These are phyloP conservation scores for Salix suchowensis DNA, from an alignment of 345 rosid genomes.

Conservation along the genomic window DNA sequence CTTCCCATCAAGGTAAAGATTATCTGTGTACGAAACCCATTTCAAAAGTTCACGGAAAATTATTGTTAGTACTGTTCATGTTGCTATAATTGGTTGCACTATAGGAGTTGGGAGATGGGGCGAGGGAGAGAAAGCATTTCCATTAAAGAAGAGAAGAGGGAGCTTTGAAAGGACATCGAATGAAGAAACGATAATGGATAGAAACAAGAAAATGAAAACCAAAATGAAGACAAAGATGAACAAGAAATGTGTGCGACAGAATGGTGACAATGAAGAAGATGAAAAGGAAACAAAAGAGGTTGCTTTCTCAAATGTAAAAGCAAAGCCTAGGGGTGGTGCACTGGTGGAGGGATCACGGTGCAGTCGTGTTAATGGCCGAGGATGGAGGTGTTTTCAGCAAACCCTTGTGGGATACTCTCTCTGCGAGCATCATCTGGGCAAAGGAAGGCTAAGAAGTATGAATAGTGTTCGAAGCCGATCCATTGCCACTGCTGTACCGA, in stretches of 20 bases:
- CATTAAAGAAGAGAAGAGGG: conserved; percentile 63
- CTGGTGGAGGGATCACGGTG: conserved; percentile 84
- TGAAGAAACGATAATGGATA: conserved; percentile 12
- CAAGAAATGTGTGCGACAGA: conserved; percentile 20
- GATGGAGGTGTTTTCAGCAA: conserved; percentile 94
- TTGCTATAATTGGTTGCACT: conserved; percentile 9
- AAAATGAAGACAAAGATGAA: conserved; percentile 44
- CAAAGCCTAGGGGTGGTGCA: conserved; percentile 47
- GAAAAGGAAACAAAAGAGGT: conserved; percentile 1
- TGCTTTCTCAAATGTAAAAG: conserved; percentile 21
- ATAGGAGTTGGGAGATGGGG: conserved; percentile 39
- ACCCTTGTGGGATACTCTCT: conserved; percentile 91
- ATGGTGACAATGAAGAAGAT: conserved; percentile 10
- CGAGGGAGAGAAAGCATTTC: conserved; percentile 42
- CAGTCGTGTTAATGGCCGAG: conserved; percentile 93
- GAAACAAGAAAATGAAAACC: conserved; percentile 18
- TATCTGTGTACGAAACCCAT: background rate
- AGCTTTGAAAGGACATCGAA: conserved; percentile 20
- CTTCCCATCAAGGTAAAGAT: conserved; percentile 45
- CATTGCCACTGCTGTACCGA: conserved; percentile 1
- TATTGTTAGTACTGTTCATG: conserved; percentile 3
- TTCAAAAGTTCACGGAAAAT: background rate
- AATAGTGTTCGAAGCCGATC: conserved; percentile 38
- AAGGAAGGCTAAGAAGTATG: conserved; percentile 85
- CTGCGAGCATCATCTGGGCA: conserved; percentile 94